A percentile compares a stretch with the other conserved stretches of the same genome.
Evolutionary conservation across 140 eudicot species (phyloP).

Genomic region (Senecio squalidus): DNA sequence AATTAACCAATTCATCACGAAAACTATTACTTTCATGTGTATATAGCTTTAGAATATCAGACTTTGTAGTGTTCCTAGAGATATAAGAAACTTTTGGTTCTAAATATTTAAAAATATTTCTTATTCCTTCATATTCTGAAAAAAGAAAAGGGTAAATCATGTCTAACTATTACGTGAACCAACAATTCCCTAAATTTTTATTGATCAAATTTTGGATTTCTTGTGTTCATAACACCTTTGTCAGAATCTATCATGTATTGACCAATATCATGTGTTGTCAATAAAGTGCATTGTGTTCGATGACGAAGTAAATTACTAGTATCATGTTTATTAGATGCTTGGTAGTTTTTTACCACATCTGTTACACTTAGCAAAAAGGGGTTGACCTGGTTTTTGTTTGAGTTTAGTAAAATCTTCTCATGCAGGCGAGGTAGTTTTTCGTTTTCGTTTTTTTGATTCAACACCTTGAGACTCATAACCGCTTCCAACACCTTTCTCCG

Average conservation of each 20-base stretch:
- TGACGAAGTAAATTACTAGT: background rate
- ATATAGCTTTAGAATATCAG: background rate
- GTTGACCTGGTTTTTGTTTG: background rate
- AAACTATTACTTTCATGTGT: background rate
- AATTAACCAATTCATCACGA: background rate
- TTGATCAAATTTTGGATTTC: background rate
- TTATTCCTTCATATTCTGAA: background rate
- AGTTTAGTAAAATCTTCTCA: no score
- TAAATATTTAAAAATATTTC: background rate
- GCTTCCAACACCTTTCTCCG: no score
- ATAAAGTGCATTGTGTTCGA: background rate
- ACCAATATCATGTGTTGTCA: background rate
- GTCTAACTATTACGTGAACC: background rate
- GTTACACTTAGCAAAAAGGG: background rate
- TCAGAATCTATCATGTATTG: background rate
- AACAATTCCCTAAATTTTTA: background rate
- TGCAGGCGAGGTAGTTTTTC: no score
- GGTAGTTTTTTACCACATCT: background rate
- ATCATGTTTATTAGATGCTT: background rate
- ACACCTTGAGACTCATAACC: no score
- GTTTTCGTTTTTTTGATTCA: no score
- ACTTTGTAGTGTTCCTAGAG: background rate
- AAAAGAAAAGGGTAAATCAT: conserved; percentile 8
- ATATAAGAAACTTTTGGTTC: background rate
- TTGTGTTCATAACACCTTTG: background rate